A percentile compares a stretch with the other conserved stretches of the same genome.
These are phyloP conservation scores for Ophiostoma ips DNA, from an alignment of 2,329 filamentous ascomycete genomes.

Conservation along the genomic window DNA sequence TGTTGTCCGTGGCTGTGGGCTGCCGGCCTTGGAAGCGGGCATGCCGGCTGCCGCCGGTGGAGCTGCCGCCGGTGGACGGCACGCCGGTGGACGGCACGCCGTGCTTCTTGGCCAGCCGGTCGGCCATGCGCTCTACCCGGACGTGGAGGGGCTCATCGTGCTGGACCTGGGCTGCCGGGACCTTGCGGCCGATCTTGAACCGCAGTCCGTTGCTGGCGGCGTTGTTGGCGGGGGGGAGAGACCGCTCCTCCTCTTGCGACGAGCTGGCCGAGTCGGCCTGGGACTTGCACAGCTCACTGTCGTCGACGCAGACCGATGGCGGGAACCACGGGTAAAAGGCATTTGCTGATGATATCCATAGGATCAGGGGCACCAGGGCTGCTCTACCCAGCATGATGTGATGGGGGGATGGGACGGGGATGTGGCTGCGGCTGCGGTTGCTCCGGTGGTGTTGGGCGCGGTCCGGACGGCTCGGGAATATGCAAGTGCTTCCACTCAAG, in stretches of 20 bases:
- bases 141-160: conserved; percentile 20
- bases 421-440: not conserved
- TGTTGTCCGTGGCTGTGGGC: not conserved
- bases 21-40: no score
- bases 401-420: no score
- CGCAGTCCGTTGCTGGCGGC: not conserved
- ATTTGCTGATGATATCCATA: conserved; percentile 31
- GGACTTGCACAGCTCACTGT: conserved; percentile 17
- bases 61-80: conserved; percentile 5
- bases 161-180: conserved; percentile 9
- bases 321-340: conserved; percentile 36
- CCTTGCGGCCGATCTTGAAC: conserved; percentile 1
- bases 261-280: not conserved
- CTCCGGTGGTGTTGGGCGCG: not conserved
- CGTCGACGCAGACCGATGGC: conserved; percentile 15
- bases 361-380: conserved; percentile 30
- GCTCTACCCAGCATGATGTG: conserved; percentile 26
- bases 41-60: conserved; percentile 5
- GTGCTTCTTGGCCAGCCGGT: conserved; percentile 28
- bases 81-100: conserved; percentile 9
- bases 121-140: conserved; percentile 25
- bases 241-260: conserved; percentile 4
- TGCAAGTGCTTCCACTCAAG: conserved; percentile 11
- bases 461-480: not conserved
- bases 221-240: not conserved